These are phyloP conservation scores for Carex arenaria DNA, from an alignment of 202 grass and related monocot genomes.

Conservation along the genomic window DNA sequence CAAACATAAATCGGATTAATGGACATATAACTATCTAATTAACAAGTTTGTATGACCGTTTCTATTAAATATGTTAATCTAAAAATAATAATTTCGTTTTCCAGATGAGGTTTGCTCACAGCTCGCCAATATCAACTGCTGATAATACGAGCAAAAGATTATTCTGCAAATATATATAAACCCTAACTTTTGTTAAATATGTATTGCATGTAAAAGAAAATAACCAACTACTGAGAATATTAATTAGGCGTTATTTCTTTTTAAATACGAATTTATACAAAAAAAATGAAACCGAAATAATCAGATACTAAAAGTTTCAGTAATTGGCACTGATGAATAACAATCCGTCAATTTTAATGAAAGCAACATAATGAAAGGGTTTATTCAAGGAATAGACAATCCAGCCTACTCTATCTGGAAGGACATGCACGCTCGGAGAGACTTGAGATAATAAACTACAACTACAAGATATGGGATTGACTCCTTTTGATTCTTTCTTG, in stretches of 20 bases:
- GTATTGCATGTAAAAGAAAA: too few relatives aligned
- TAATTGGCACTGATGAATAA: background rate
- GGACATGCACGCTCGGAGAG: background rate
- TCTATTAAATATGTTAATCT: too few relatives aligned
- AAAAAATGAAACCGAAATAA: background rate
- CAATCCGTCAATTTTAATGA: background rate
- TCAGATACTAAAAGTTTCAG: background rate
- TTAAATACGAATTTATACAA: background rate
- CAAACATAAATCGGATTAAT: too few relatives aligned
- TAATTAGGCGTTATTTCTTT: background rate
- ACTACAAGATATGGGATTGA: background rate
- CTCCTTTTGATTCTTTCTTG: background rate
- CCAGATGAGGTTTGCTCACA: too few relatives aligned
- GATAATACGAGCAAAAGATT: too few relatives aligned
- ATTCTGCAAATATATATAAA: too few relatives aligned
- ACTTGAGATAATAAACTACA: background rate
- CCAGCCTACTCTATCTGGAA: background rate
- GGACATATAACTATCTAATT: too few relatives aligned
- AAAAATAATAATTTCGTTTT: too few relatives aligned
- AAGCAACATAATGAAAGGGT: background rate
- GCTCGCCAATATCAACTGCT: too few relatives aligned
- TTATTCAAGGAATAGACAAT: background rate
- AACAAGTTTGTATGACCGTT: too few relatives aligned
- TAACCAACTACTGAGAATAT: too few relatives aligned
- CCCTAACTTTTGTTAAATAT: too few relatives aligned